phyloP scores from a whole-genome alignment of 352 stramenopile species.

The Globisporangium barbulae region DNA sequence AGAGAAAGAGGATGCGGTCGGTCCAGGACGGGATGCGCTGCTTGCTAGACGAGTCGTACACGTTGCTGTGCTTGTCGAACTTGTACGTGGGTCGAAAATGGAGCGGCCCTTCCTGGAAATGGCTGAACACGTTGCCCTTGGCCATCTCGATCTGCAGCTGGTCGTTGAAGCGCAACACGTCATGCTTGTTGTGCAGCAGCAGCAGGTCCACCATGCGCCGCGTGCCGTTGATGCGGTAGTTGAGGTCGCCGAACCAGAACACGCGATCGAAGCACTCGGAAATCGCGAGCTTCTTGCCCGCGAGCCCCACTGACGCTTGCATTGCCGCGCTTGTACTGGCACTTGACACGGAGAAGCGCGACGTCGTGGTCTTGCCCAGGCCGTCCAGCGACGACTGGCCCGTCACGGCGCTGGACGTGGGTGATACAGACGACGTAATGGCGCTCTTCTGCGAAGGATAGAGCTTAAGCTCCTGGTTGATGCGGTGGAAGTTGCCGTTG shows the following conservation, averaged over 20 bases:
- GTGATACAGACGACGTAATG: background rate
- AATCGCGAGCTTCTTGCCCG: slow-evolving; percentile 23
- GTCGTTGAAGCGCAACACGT: slow-evolving; percentile 87
- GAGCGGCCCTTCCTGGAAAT: slow-evolving; percentile 90
- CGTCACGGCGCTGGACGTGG: slow-evolving; percentile 1
- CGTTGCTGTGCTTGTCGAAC: slow-evolving; percentile 90
- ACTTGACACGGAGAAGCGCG: slow-evolving; percentile 26
- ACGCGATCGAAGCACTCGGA: slow-evolving; percentile 83
- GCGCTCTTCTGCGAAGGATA: slow-evolving; percentile 9
- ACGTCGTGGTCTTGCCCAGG: slow-evolving; percentile 26
- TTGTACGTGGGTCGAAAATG: slow-evolving; percentile 95
- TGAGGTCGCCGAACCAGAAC: slow-evolving; percentile 94
- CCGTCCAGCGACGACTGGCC: slow-evolving; percentile 20
- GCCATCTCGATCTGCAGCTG: slow-evolving; percentile 87
- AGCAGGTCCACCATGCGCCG: slow-evolving; percentile 85
- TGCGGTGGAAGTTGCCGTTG: slow-evolving; percentile 90
- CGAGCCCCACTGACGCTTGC: too few relatives aligned
- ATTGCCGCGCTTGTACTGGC: background rate
- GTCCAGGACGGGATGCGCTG: slow-evolving; percentile 95
- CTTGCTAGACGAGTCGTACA: slow-evolving; percentile 94
- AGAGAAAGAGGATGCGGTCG: slow-evolving; percentile 90
- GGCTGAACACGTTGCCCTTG: slow-evolving; percentile 76
- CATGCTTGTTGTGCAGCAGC: slow-evolving; percentile 66
- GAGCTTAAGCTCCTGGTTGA: slow-evolving; percentile 72
- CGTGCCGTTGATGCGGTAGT: slow-evolving; percentile 92